Conservation (phyloP, 441 rosid genomes). For the Adansonia rubrostipa region DNA sequence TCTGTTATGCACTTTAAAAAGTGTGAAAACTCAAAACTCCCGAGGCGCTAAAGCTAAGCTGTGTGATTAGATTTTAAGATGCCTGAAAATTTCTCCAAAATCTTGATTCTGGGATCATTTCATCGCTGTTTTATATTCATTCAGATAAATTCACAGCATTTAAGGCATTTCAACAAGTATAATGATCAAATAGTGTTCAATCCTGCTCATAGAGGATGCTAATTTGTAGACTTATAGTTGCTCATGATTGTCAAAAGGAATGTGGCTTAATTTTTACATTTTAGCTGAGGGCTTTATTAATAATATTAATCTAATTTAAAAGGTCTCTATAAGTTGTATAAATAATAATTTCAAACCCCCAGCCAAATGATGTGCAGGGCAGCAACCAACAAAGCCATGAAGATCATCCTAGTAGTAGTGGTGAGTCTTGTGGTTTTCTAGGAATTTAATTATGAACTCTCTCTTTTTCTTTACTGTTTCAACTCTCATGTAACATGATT, state of each 20-base stretch:
- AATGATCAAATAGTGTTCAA: not conserved
- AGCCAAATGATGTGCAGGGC: constrained; percentile 33
- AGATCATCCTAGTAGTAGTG: constrained; percentile 29
- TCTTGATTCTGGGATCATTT: not conserved
- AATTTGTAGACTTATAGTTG: not conserved
- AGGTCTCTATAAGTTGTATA: constrained; percentile 9
- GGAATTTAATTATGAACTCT: constrained; percentile 3
- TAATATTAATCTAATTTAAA: not conserved
- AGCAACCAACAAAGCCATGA: constrained; percentile 25
- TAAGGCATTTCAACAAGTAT: not conserved
- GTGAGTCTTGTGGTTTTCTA: constrained; percentile 33
- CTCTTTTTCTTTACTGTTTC: constrained; percentile 2
- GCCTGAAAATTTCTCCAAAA: not conserved
- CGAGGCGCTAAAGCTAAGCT: not conserved
- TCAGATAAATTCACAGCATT: not conserved
- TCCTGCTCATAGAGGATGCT: not conserved
- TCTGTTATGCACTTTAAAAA: not conserved
- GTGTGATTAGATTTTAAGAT: not conserved
- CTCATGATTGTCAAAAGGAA: not conserved
- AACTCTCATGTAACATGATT: not conserved
- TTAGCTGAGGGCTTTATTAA: constrained; percentile 1
- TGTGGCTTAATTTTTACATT: not conserved
- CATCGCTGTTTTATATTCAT: not conserved
- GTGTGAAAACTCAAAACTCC: not conserved
- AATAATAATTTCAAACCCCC: constrained; percentile 31